Percentiles rank a stretch among this genome's conserved stretches.
Conservation (phyloP, 2,329 filamentous ascomycete species). For the Ophiostoma montium region DNA sequence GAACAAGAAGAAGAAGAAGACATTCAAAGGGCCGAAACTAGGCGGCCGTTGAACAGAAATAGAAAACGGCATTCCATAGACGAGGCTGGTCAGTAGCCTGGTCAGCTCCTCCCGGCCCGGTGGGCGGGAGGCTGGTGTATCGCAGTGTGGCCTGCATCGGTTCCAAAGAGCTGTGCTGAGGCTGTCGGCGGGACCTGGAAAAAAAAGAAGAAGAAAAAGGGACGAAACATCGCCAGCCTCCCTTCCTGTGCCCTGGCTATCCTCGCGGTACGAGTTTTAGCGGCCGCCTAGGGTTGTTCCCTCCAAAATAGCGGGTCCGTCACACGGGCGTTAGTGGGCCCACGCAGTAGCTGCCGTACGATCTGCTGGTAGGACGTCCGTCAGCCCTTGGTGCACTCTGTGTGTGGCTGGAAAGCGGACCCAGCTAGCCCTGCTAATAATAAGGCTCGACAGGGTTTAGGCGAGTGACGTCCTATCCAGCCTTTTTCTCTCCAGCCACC, state of each 20-base stretch:
- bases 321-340: too few relatives aligned
- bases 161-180: not conserved
- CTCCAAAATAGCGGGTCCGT: too few relatives aligned
- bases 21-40: not conserved
- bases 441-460: too few relatives aligned
- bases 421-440: too few relatives aligned
- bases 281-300: too few relatives aligned
- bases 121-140: constrained; percentile 2
- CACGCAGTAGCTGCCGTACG: too few relatives aligned
- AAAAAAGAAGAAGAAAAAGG: not conserved
- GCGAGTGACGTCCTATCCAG: not conserved
- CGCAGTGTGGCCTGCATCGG: not conserved
- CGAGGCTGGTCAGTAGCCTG: constrained; percentile 4
- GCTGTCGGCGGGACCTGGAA: not conserved
- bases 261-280: too few relatives aligned
- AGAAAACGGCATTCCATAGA: constrained; percentile 2
- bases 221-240: constrained; percentile 5
- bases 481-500: not conserved
- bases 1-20: not conserved
- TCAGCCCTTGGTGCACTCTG: too few relatives aligned
- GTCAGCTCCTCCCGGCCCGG: not conserved
- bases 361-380: too few relatives aligned
- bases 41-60: constrained; percentile 7
- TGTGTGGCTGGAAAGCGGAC: too few relatives aligned
- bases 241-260: not conserved